Evolutionary conservation across 129 eudicot genomes (phyloP).

Genomic region (Cynara cardunculus): DNA sequence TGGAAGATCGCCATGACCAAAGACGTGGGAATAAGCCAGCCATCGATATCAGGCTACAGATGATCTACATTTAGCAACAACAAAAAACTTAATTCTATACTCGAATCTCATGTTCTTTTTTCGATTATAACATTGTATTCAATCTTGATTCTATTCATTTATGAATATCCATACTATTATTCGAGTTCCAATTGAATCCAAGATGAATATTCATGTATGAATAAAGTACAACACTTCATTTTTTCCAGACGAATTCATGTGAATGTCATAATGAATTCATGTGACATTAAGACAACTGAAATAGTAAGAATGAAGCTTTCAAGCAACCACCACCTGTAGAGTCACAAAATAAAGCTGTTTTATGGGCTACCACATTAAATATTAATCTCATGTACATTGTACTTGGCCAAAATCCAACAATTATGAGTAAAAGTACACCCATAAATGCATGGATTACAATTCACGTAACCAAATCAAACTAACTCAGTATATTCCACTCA

Average conservation of each 20-base stretch:
- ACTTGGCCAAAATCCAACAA: neutral
- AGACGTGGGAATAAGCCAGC: slow-evolving; percentile 31
- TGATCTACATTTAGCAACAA: slow-evolving; percentile 22
- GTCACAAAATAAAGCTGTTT: slow-evolving; percentile 29
- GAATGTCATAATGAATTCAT: slow-evolving; percentile 19
- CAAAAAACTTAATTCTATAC: slow-evolving; percentile 9
- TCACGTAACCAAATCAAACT: neutral
- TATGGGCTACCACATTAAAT: slow-evolving; percentile 19
- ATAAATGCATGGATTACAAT: slow-evolving; percentile 13
- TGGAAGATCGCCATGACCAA: slow-evolving; percentile 25
- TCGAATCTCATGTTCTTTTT: slow-evolving; percentile 19
- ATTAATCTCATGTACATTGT: slow-evolving; percentile 16
- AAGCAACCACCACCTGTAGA: slow-evolving; percentile 27
- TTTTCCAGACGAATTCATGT: slow-evolving; percentile 20
- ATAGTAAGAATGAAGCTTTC: neutral
- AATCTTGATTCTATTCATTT: neutral
- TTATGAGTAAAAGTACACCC: slow-evolving; percentile 9
- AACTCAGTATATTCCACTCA: neutral
- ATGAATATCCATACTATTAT: slow-evolving; percentile 1
- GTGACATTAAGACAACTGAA: slow-evolving; percentile 10
- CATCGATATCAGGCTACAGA: slow-evolving; percentile 16
- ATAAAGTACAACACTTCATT: neutral
- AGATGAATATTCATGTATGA: neutral
- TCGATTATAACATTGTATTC: slow-evolving; percentile 27
- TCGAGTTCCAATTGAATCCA: neutral